These are phyloP conservation scores for Xylaria castorea DNA, from an alignment of 495 filamentous ascomycete species.

Conservation along the genomic window DNA sequence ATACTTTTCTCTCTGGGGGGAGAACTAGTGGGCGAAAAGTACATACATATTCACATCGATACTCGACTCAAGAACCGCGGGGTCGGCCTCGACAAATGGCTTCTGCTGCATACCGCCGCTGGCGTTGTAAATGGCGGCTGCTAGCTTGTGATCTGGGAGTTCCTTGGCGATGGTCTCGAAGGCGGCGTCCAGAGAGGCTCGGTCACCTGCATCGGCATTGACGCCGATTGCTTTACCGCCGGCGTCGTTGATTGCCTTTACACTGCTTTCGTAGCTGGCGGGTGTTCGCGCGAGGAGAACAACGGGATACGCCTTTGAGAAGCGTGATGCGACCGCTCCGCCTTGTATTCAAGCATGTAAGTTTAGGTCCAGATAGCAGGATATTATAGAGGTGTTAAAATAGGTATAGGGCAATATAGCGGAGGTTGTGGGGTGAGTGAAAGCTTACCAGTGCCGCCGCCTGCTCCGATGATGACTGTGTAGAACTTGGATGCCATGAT, in stretches of 20 bases:
- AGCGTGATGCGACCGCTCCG: slow-evolving; percentile 66
- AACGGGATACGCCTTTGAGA: slow-evolving; percentile 76
- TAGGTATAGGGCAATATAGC: not conserved
- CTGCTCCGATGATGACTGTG: slow-evolving; percentile 74
- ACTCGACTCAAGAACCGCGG: slow-evolving; percentile 64
- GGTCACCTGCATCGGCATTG: slow-evolving; percentile 72
- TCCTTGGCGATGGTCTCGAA: slow-evolving; percentile 70
- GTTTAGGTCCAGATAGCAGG: not conserved
- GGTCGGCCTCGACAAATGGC: slow-evolving; percentile 77
- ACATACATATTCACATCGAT: slow-evolving; percentile 68
- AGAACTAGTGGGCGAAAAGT: not conserved
- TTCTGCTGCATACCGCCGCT: slow-evolving; percentile 71
- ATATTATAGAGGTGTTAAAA: not conserved
- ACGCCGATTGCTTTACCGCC: slow-evolving; percentile 81
- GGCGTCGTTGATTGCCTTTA: slow-evolving; percentile 71
- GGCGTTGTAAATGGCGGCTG: slow-evolving; percentile 87
- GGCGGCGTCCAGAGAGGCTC: slow-evolving; percentile 66
- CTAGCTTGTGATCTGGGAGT: slow-evolving; percentile 59
- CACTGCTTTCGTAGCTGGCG: slow-evolving; percentile 68
- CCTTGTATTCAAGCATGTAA: slow-evolving; percentile 27
- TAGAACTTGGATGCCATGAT: slow-evolving; percentile 52
- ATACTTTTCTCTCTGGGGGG: not conserved
- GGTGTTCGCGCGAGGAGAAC: slow-evolving; percentile 76
- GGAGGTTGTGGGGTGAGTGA: slow-evolving; percentile 9
- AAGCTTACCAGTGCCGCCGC: slow-evolving; percentile 65